Conservation (phyloP, 2,329 filamentous ascomycete species). For the Fusarium drepaniforme region DNA sequence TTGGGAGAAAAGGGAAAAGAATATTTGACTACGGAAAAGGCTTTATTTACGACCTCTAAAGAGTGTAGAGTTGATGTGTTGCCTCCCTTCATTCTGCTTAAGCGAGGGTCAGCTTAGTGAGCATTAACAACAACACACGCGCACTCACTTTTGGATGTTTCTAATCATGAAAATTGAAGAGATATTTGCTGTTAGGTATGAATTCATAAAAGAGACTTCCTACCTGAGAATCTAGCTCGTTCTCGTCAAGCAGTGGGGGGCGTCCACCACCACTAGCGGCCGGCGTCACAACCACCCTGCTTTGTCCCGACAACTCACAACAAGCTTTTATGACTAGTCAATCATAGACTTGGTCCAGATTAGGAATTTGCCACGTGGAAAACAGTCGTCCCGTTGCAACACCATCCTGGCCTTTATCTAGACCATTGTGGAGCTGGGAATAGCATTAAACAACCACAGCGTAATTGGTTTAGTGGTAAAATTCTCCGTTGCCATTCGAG, state of each 20-base stretch:
- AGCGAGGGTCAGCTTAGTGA: background rate
- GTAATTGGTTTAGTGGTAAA: constrained; percentile 21
- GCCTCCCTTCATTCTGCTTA: background rate
- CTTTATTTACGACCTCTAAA: background rate
- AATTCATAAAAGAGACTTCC: background rate
- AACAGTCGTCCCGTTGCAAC: background rate
- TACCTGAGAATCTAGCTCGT: background rate
- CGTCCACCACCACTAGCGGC: background rate
- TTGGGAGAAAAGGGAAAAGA: background rate
- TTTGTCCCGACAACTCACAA: background rate
- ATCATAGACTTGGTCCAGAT: background rate
- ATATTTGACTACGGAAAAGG: background rate
- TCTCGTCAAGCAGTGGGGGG: background rate
- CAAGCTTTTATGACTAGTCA: background rate
- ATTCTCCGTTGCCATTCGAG: constrained; percentile 17
- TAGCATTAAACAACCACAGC: background rate
- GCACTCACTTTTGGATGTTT: background rate
- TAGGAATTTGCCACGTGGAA: background rate
- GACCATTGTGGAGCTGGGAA: background rate
- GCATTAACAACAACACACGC: background rate
- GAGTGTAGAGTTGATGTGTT: background rate
- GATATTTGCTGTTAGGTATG: background rate
- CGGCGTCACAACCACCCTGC: background rate
- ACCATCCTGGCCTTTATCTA: background rate
- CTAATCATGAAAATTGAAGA: background rate